These are phyloP conservation scores for Mycena rosella DNA, from an alignment of 768 basidiomycete genomes.

Conservation along the genomic window DNA sequence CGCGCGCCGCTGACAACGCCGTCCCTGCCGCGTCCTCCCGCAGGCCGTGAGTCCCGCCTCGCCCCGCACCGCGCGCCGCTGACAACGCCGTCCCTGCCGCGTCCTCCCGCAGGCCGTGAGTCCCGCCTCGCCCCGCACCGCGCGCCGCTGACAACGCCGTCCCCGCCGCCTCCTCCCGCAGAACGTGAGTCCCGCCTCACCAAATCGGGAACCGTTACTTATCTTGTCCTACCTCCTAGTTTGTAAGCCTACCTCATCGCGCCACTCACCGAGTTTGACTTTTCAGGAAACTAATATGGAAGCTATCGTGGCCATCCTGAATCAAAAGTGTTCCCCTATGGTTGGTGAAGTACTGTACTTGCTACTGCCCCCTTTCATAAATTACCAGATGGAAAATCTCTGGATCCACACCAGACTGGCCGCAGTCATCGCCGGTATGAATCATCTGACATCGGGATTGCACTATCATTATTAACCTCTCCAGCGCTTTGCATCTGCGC, in stretches of 20 bases:
- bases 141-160: too few relatives aligned
- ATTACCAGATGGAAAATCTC: constrained; percentile 14
- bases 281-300: not conserved
- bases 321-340: constrained; percentile 4
- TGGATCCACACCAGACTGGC: not conserved
- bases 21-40: too few relatives aligned
- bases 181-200: not conserved
- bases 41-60: too few relatives aligned
- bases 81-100: constrained; percentile 2
- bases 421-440: constrained; percentile 14
- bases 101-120: constrained; percentile 6
- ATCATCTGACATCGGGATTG: not conserved
- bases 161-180: not conserved
- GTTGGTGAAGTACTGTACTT: constrained; percentile 4
- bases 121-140: not conserved
- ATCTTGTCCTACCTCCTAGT: constrained; percentile 10
- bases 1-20: too few relatives aligned
- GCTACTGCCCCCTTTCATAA: constrained; percentile 8
- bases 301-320: constrained; percentile 4
- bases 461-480: constrained; percentile 4
- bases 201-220: not conserved
- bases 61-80: not conserved
- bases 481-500: constrained; percentile 14
- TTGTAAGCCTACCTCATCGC: constrained; percentile 10
- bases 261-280: constrained; percentile 1